Percentiles rank a stretch among this genome's conserved stretches.
phyloP scores from a whole-genome alignment of 1,139 yeast species.

The Hanseniaspora sp. region DNA sequence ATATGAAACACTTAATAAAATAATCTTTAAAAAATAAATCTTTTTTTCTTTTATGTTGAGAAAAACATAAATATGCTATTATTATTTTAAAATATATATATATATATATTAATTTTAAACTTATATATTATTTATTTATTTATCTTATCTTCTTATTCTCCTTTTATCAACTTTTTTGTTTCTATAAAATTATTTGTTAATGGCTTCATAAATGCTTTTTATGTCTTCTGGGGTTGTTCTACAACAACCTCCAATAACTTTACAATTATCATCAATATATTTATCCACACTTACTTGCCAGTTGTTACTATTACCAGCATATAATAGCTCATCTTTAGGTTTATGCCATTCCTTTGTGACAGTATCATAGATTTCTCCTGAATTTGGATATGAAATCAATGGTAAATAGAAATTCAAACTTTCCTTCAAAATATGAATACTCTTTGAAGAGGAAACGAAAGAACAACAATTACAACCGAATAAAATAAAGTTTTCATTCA shows the following conservation, averaged over 20 bases:
- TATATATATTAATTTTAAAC: no score
- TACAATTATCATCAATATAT: conserved; percentile 19
- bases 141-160: no score
- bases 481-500: conserved; percentile 30
- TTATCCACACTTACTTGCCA: conserved; percentile 24
- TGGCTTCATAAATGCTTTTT: neutral
- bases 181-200: neutral
- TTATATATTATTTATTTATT: no score
- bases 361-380: conserved; percentile 27
- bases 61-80: no score
- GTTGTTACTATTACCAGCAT: conserved; percentile 8
- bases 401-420: conserved; percentile 19
- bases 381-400: conserved; percentile 25
- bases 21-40: no score
- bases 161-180: neutral
- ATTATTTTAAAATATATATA: no score
- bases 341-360: conserved; percentile 22
- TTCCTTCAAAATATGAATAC: conserved; percentile 19
- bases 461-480: conserved; percentile 27
- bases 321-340: conserved; percentile 2
- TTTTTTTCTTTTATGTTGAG: no score
- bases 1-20: no score
- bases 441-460: conserved; percentile 22
- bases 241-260: conserved; percentile 28
- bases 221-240: conserved; percentile 27